Evolutionary conservation across 1,139 yeast species (phyloP), one percentile per base, ranked within the genome.

Genomic region (Eremothecium sinecaudum): DNA sequence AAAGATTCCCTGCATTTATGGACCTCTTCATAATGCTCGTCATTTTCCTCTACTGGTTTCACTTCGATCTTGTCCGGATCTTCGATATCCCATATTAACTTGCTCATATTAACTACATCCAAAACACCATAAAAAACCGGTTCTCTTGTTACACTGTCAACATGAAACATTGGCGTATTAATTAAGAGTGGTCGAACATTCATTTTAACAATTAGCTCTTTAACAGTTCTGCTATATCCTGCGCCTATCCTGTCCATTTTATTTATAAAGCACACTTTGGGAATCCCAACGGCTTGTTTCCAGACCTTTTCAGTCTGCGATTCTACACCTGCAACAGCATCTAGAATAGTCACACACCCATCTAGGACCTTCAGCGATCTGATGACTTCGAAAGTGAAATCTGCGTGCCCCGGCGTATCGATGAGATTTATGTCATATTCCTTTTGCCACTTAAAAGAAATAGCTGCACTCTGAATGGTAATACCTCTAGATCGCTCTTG

Each of bases 371-470:
- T 68, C 40, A 90, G 68, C 0, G 97, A 79, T 38, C 97, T 64
- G 2, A 76, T 82, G 5, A 92, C 98, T 57, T 90, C 99, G 56
- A 87, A 90, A 0, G 94, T 82, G 55, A 90, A 90, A 57, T 90
- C 99, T 0, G 96, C 97, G 59, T 90, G 99, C 0, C 99, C 99
- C 1, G 99, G 99, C 0, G 99, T 87, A 55, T 90, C 99, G 16
- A 90, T 84, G 35, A 90, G 67, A 53, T 90, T 90, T 49, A 92
- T 76, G 45, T 74, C 74, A 48, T 75, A 73, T 12, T 62, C 59
- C 41, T 77, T 76, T 13, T 49, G 46, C 97, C 98, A 90, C 23
- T 84, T 79, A 39, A 92, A 72, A 0, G 96, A 75, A 29, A 87
- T 86, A 0, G 98, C 97, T 0, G 98, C 98, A 58, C 92, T 81